Evolutionary conservation across 2,329 filamentous ascomycete species (phyloP), one percentile per base, ranked within the genome.

Genomic region (Alternaria novae-zelandiae): DNA sequence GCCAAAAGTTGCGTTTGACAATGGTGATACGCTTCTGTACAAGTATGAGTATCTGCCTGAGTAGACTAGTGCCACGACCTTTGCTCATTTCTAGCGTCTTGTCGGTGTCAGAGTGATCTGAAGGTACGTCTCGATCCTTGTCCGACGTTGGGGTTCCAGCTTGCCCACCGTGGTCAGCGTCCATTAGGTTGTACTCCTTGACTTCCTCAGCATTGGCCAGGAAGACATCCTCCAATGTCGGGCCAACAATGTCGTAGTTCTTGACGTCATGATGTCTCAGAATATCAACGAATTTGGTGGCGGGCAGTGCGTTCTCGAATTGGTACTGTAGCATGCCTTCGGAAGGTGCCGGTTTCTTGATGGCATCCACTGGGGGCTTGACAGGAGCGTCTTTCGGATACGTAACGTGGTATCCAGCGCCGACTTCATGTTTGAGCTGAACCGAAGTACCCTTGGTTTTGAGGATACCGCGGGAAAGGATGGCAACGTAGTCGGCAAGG

Each of bases 221-320:
- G 79, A 97, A 97, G 0, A 97, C 94, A 70, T 97, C 94, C 77
- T 97, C 95, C 44, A 97, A 94, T 0, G 93, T 96, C 0, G 94
- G 95, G 0, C 93, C 93, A 15, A 91, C 91, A 69, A 97, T 91
- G 61, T 94, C 90, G 77, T 97, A 97, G 61, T 96, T 91, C 15
- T 85, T 84, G 44, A 96, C 85, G 0, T 88, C 88, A 2, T 85
- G 82, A 1, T 83, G 80, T 75, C 97, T 91, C 1, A 97, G 83
- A 10, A 85, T 79, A 51, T 86, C 85, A 66, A 97, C 91, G 49
- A 95, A 90, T 5, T 85, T 80, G 0, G 92, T 91, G 0, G 93
- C 92, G 49, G 90, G 84, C 17, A 84, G 82, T 1, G 93, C 96
- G 8, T 90, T 86, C 0, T 88, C 83, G 1, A 94, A 88, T 49